phyloP scores from a whole-genome alignment of 2,329 filamentous ascomycete genomes.

The Mariannaea elegans region DNA sequence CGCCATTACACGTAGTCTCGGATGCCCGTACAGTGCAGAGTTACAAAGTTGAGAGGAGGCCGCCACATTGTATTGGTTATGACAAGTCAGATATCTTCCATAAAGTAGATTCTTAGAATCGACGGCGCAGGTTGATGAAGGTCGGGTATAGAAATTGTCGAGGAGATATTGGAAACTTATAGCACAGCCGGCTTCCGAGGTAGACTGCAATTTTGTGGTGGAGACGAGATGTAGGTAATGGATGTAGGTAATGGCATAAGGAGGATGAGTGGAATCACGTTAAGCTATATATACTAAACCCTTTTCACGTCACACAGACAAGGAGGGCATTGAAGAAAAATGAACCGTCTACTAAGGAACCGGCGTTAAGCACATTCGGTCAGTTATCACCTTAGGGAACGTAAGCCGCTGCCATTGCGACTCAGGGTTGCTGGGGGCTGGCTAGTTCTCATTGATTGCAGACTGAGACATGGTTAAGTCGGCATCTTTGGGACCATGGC shows the following conservation, averaged over 20 bases:
- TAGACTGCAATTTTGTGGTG: not conserved
- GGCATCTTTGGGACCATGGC: slow-evolving; percentile 27
- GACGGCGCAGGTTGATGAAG: slow-evolving; percentile 2
- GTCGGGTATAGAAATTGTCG: not conserved
- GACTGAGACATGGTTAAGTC: slow-evolving; percentile 19
- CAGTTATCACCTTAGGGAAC: slow-evolving; percentile 3
- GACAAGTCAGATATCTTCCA: not conserved
- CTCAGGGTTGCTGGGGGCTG: slow-evolving; percentile 24
- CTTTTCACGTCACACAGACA: not conserved
- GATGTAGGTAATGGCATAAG: slow-evolving; percentile 2
- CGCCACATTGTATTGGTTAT: slow-evolving; percentile 33
- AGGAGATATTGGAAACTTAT: slow-evolving; percentile 4
- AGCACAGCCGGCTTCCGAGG: slow-evolving; percentile 24
- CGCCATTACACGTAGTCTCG: slow-evolving; percentile 1
- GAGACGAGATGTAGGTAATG: slow-evolving; percentile 12
- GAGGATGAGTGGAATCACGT: slow-evolving; percentile 35
- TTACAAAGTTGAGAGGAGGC: slow-evolving; percentile 38
- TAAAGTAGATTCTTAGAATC: not conserved
- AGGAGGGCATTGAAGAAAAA: not conserved
- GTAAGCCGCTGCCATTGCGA: slow-evolving; percentile 15
- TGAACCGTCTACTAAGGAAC: slow-evolving; percentile 14
- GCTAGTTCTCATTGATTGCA: not conserved
- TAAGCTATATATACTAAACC: slow-evolving; percentile 6
- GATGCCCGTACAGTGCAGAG: slow-evolving; percentile 37
- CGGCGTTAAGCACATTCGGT: slow-evolving; percentile 2